Conservation (phyloP, 2,329 filamentous ascomycete genomes). For the Lachnellula subtilissima region DNA sequence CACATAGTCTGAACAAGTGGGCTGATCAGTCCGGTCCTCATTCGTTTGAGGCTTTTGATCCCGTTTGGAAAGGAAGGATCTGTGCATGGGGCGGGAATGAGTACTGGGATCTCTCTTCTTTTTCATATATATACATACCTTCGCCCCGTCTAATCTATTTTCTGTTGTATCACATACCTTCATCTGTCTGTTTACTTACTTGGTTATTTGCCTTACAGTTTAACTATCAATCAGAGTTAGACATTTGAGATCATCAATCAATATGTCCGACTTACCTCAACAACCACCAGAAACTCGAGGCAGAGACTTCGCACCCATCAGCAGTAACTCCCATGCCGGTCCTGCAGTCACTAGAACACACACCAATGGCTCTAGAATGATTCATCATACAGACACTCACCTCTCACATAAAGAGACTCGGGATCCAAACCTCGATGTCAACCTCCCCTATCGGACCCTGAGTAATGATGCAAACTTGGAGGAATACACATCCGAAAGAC, state of each 20-base stretch:
- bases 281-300: background rate
- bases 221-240: too few species aligned
- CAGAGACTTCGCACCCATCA: constrained; percentile 5
- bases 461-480: constrained; percentile 55
- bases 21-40: background rate
- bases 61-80: background rate
- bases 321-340: background rate
- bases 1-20: constrained; percentile 3
- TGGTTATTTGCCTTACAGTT: too few species aligned
- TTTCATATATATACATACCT: background rate
- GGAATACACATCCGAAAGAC: constrained; percentile 62
- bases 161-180: background rate
- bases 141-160: background rate
- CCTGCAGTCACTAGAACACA: constrained; percentile 8
- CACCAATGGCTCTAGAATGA: constrained; percentile 6
- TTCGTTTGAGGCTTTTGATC: constrained; percentile 11
- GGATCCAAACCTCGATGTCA: constrained; percentile 37
- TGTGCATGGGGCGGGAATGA: background rate
- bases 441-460: constrained; percentile 63
- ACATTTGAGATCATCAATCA: background rate
- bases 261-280: background rate
- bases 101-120: background rate
- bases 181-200: background rate
- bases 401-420: constrained; percentile 24
- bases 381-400: constrained; percentile 13